phyloP scores from a whole-genome alignment of 208 protist species.

The Trypanosoma brucei region DNA sequence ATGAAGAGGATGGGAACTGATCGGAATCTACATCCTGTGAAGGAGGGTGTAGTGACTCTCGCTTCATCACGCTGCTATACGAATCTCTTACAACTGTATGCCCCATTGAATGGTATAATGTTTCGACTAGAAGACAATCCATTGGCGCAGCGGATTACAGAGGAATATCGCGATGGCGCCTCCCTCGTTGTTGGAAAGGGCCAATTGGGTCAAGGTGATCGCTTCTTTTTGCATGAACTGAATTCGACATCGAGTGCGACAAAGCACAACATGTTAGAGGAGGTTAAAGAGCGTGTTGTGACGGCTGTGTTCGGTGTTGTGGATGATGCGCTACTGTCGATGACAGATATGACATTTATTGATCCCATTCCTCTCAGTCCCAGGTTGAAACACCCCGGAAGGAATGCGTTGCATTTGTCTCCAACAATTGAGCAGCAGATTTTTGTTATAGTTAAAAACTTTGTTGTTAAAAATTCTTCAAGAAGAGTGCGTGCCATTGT shows the following conservation, averaged over 20 bases:
- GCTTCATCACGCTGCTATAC: not conserved
- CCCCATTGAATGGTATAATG: not conserved
- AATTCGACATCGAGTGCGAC: not conserved
- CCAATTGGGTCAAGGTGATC: slow-evolving; percentile 2
- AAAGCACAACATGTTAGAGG: not conserved
- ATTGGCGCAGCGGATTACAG: slow-evolving; percentile 33
- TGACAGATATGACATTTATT: too few species aligned
- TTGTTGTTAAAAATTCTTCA: too few species aligned
- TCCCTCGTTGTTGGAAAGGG: slow-evolving; percentile 2
- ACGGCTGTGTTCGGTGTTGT: not conserved
- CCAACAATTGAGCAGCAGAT: too few species aligned
- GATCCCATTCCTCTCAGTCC: too few species aligned
- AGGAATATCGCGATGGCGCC: slow-evolving; percentile 14
- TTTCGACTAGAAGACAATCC: not conserved
- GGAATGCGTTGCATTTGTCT: too few species aligned
- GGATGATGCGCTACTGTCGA: too few species aligned
- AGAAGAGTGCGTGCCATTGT: too few species aligned
- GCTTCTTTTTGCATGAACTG: not conserved
- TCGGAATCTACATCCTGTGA: not conserved
- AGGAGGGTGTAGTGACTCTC: not conserved
- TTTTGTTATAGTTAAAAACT: too few species aligned
- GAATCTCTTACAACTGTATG: not conserved
- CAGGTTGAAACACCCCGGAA: too few species aligned
- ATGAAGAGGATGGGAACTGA: not conserved
- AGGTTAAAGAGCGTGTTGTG: not conserved